Percentiles rank a stretch among this genome's conserved stretches.
phyloP scores from a whole-genome alignment of 2,329 filamentous ascomycete genomes.

The Fusarium subtropicale region DNA sequence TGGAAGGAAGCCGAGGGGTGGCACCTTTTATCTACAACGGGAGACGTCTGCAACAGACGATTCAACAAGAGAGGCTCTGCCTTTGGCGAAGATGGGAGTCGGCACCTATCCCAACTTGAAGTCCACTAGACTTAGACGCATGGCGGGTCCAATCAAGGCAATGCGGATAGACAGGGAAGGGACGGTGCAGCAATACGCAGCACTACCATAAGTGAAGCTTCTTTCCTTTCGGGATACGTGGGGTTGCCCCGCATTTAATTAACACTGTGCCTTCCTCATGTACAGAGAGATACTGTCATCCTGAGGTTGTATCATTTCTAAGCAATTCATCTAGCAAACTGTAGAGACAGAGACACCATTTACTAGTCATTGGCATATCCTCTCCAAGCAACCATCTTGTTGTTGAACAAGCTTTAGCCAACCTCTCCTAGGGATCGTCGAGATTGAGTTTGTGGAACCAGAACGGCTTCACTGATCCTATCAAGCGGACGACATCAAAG shows the following conservation, averaged over 20 bases:
- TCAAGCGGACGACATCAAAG: constrained; percentile 15
- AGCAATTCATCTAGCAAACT: neutral
- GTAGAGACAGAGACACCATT: neutral
- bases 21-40: constrained; percentile 42
- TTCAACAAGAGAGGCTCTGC: constrained; percentile 26
- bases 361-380: neutral
- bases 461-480: constrained; percentile 17
- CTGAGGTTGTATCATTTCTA: neutral
- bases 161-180: constrained; percentile 4
- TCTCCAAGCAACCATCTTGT: no score
- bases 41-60: constrained; percentile 18
- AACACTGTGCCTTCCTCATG: constrained; percentile 27
- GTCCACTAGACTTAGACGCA: neutral
- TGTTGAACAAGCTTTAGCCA: constrained; percentile 8
- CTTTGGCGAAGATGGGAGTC: constrained; percentile 9
- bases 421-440: constrained; percentile 37
- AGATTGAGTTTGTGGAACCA: constrained; percentile 49
- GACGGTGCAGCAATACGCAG: neutral
- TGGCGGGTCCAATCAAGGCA: constrained; percentile 7
- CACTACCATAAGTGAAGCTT: constrained; percentile 31
- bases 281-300: constrained; percentile 16
- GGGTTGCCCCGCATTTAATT: constrained; percentile 23
- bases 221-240: neutral
- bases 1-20: constrained; percentile 20
- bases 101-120: constrained; percentile 32